Evolutionary conservation across 495 filamentous ascomycete species (phyloP), one percentile per base, ranked within the genome.

Genomic region (Podospora appendiculata): DNA sequence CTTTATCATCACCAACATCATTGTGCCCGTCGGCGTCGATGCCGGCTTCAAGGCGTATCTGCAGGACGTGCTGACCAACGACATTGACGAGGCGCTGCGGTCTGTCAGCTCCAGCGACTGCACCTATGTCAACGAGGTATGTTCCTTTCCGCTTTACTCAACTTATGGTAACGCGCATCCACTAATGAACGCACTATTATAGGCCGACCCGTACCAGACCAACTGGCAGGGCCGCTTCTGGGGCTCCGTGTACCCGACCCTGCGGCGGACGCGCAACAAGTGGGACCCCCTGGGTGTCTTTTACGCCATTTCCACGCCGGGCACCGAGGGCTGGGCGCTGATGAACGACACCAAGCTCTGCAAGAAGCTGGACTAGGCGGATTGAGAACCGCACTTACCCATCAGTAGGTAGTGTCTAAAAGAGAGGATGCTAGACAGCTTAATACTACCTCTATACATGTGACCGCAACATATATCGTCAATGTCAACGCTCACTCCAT

Each of bases 201-300:
- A 77, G 71, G 75, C 70, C 17, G 76, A 84, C 55, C 71, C 77
- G 12, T 65, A 72, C 51, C 73, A 84, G 56, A 72, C 75, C 0
- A 55, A 85, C 58, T 86, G 69, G 67, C 72, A 84, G 57, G 40
- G 64, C 16, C 64, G 61, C 10, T 84, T 83, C 55, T 85, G 76
- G 60, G 81, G 82, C 4, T 51, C 59, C 6, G 73, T 74, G 44
- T 82, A 81, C 47, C 54, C 58, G 0, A 60, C 58, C 8, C 61
- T 83, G 44, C 54, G 74, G 2, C 48, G 72, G 39, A 54, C 81
- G 38, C 77, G 82, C 57, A 61, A 76, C 65, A 74, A 74, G 51
- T 82, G 75, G 64, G 82, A 86, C 63, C 81, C 80, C 0, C 55
- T 63, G 5, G 70, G 71, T 6, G 62, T 84, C 4, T 81, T 83